Evolutionary conservation across 352 stramenopile genomes (phyloP), one percentile per base, ranked within the genome.

Genomic region (Pilasporangium apinafurcum): DNA sequence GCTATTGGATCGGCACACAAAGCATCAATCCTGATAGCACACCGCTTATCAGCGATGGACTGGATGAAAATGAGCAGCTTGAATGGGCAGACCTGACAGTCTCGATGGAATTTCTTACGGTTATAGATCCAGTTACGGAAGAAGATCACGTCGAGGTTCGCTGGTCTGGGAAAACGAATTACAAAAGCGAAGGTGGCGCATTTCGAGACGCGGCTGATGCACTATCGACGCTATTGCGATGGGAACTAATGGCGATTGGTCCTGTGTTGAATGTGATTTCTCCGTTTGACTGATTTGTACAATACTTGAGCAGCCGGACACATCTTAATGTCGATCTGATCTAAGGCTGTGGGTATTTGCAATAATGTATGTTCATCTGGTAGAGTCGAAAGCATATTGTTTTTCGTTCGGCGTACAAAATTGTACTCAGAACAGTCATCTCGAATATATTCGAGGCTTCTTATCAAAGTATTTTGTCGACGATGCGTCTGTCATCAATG

Each of bases 151-250:
- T 67, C 33, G 56, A 70, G 36, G 59, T 82, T 31, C 62, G 65
- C 16, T 82, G 65, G 62, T 59, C 56, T 0, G 68, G 68, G 31
- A 62, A 57, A 25, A 78, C 66, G 31, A 68, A 78, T 34, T 82
- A 76, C 63, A 70, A 65, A 20, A 61, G 65, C 27, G 44, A 53
- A 12, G 58, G 61, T 14, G 59, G 76, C 47, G 68, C 65, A 27
- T 62, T 60, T 28, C 59, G 65, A 9, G 78, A 70, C 34, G 61
- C 68, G 2, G 56, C 62, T 6, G 68, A 81, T 29, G 73, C 65
- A 53, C 41, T 78, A 27, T 62, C 62, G 20, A 58, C 62, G 20
- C 50, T 81, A 31, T 52, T 81, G 62, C 65, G 64, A 13, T 78
- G 65, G 65, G 65, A 81, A 36, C 47, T 65, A 24, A 51, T 61